A percentile compares a stretch with the other conserved stretches of the same genome.
Conservation (phyloP, 2,329 filamentous ascomycete species). For the Pestalotiopsis fici region DNA sequence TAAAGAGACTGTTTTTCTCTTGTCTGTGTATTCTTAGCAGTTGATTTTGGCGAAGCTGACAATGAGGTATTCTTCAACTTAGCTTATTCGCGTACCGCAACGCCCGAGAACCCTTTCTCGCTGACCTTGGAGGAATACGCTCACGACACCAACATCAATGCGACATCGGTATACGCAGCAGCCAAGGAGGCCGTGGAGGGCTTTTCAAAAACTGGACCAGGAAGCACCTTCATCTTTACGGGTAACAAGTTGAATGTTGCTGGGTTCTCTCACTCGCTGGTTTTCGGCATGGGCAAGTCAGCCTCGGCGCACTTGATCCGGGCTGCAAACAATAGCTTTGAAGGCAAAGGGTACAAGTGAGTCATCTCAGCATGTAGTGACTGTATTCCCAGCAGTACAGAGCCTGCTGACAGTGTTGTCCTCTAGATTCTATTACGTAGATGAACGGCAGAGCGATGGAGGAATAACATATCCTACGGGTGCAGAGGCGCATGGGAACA, state of each 20-base stretch:
- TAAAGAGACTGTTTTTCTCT: neutral
- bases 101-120: conserved; percentile 11
- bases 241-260: conserved; percentile 24
- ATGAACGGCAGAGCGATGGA: conserved; percentile 17
- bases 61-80: neutral
- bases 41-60: neutral
- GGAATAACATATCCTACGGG: conserved; percentile 7
- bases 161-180: conserved; percentile 10
- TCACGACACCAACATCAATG: conserved; percentile 13
- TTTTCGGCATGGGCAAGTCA: conserved; percentile 9
- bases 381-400: neutral
- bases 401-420: neutral
- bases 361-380: conserved; percentile 8
- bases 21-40: neutral
- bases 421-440: conserved; percentile 20
- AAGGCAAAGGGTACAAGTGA: conserved; percentile 26
- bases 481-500: conserved; percentile 15
- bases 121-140: conserved; percentile 8
- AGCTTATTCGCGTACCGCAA: neutral
- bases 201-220: conserved; percentile 17
- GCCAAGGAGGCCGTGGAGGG: conserved; percentile 17
- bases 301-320: conserved; percentile 16
- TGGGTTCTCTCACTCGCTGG: conserved; percentile 3
- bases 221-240: conserved; percentile 25
- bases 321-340: conserved; percentile 11